Percentiles rank a stretch among this genome's conserved stretches.
phyloP scores from a whole-genome alignment of 352 stramenopile species.

The Pythium aquatile region DNA sequence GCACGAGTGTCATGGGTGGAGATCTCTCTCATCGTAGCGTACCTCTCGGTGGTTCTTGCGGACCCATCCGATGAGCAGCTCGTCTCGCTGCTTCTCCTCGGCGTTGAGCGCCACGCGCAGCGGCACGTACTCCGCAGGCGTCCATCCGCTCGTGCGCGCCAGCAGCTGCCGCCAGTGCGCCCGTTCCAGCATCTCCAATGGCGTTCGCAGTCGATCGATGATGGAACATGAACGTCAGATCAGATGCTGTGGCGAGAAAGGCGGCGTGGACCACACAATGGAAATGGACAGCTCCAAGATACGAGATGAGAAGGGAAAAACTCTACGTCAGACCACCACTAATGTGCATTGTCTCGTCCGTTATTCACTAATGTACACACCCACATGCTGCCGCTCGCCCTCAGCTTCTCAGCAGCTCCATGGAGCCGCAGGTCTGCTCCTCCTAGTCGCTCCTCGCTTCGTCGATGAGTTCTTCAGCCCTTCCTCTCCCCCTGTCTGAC shows the following conservation, averaged over 20 bases:
- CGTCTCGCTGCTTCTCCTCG: slow-evolving; percentile 5
- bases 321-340: neutral
- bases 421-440: too few relatives aligned
- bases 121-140: slow-evolving; percentile 40
- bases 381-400: neutral
- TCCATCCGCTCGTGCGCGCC: slow-evolving; percentile 44
- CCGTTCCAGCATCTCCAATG: slow-evolving; percentile 9
- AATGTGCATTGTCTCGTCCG: neutral
- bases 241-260: neutral
- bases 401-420: neutral
- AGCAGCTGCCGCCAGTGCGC: slow-evolving; percentile 32
- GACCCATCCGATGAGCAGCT: slow-evolving; percentile 25
- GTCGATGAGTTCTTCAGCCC: neutral
- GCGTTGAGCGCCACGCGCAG: slow-evolving; percentile 45
- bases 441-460: too few relatives aligned
- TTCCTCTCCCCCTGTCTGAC: neutral
- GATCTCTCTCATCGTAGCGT: neutral
- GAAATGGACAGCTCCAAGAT: neutral
- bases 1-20: too few relatives aligned
- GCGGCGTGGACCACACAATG: neutral
- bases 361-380: slow-evolving; percentile 7
- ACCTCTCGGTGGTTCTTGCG: slow-evolving; percentile 29
- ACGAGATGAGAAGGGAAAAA: neutral
- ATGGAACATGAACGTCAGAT: too few relatives aligned
- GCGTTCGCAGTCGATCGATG: too few relatives aligned